Conservation (phyloP, 306 rosid genomes). For the Senna tora region DNA sequence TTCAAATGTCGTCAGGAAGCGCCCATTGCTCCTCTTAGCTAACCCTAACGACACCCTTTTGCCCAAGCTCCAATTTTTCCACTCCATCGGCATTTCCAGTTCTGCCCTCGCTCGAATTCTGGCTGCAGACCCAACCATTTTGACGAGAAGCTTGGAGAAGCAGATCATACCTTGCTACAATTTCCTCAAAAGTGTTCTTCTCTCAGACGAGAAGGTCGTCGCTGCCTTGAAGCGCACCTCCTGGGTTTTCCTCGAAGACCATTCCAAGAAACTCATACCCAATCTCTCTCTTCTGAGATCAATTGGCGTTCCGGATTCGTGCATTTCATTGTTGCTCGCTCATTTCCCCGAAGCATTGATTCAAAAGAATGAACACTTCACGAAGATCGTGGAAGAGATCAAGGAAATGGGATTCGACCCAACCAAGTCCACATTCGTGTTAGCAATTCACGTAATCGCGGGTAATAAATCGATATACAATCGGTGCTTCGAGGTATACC, state of each 20-base stretch:
- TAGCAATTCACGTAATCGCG: constrained; percentile 29
- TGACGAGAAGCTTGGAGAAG: constrained; percentile 39
- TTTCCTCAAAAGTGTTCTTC: constrained; percentile 37
- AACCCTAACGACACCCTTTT: constrained; percentile 19
- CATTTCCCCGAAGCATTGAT: constrained; percentile 37
- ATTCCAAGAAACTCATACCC: constrained; percentile 34
- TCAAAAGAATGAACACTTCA: constrained; percentile 31
- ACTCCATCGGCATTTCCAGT: constrained; percentile 34
- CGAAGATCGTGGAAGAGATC: constrained; percentile 13
- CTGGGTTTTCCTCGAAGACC: constrained; percentile 34
- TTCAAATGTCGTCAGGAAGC: constrained; percentile 33
- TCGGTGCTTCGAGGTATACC: constrained; percentile 32
- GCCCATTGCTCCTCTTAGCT: constrained; percentile 35
- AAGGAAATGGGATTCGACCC: constrained; percentile 39
- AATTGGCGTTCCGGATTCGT: constrained; percentile 31
- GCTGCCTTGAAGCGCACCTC: constrained; percentile 39
- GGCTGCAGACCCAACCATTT: constrained; percentile 32
- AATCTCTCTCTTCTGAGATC: constrained; percentile 29
- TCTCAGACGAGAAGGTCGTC: constrained; percentile 23
- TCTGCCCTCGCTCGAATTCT: constrained; percentile 36
- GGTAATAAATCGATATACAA: constrained; percentile 34
- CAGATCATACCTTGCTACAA: constrained; percentile 39
- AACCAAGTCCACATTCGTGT: constrained; percentile 31
- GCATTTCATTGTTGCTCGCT: constrained; percentile 34
- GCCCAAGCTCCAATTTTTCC: constrained; percentile 32